phyloP scores from a whole-genome alignment of 192 early-diverging fungal genomes.

The Dissophora globulifera region DNA sequence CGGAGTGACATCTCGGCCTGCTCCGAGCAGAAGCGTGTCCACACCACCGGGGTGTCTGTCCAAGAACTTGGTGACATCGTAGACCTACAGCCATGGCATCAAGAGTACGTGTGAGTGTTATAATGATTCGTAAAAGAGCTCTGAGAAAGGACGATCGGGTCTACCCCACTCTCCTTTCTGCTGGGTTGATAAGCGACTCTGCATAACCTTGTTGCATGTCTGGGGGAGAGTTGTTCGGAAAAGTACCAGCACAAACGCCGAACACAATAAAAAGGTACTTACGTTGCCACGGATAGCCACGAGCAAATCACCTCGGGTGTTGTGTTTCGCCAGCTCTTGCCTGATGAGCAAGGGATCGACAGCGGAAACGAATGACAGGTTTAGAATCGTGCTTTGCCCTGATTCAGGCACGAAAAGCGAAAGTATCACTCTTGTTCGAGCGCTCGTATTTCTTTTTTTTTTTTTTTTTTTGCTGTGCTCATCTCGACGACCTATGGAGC shows the following conservation, averaged over 20 bases:
- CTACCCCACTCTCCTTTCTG: no score
- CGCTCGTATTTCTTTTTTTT: no score
- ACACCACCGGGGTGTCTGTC: slow-evolving; percentile 59
- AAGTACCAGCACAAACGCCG: no score
- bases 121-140: background rate
- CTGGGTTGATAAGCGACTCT: no score
- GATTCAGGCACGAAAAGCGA: slow-evolving; percentile 7
- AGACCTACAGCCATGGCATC: slow-evolving; percentile 39
- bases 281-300: slow-evolving; percentile 59
- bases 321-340: slow-evolving; percentile 59
- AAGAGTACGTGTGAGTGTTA: background rate
- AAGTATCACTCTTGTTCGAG: no score
- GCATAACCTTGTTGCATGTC: no score
- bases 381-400: background rate
- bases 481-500: no score
- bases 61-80: slow-evolving; percentile 63
- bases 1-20: slow-evolving; percentile 64
- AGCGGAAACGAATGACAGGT: background rate
- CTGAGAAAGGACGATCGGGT: no score
- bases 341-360: slow-evolving; percentile 5
- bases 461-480: no score
- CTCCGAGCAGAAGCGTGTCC: slow-evolving; percentile 57
- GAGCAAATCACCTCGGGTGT: slow-evolving; percentile 46
- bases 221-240: no score
- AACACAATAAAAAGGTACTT: no score